Evolutionary conservation across 129 eudicot species (phyloP), one percentile per base, ranked within the genome.

Genomic region (Pittosporum tobira): DNA sequence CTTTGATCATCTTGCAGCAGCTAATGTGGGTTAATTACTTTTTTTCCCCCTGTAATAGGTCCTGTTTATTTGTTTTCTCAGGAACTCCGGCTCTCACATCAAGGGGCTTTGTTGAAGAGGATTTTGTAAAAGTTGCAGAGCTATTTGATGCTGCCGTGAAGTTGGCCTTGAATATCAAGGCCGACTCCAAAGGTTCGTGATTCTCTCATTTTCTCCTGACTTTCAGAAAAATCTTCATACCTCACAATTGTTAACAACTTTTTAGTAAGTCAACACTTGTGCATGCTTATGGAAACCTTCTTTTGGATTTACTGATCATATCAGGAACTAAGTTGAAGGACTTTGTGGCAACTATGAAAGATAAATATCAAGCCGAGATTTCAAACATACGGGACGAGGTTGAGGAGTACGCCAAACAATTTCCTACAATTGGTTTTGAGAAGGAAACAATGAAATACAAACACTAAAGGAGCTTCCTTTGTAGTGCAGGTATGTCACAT

Each of bases 41-140:
- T 18, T 19, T 31, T 51, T n/a, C n/a, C n/a, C n/a, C n/a, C n/a
- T 25, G n/a, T 25, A 61, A 40, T 15, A 37, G 26, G 42, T 62
- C 10, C 14, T 29, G 36, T 18, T 62, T 56, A 15, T 62, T 49
- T 52, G 38, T 24, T 67, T 65, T 47, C 64, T 40, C 24, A 84
- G 96, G 94, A 43, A 88, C 94, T 48, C 94, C 96, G 48, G 94
- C 96, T 57, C 76, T 88, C 68, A 88, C 96, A 19, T 88, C 96
- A 37, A 88, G 96, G 63, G 96, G 96, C 66, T 88, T 88, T 61
- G 59, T 76, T n/a, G 96, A 88, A 65, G 94, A 74, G 36, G 96
- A 88, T 73, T 88, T 88, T 59, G 94, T 62, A 4, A 88, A 84
- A 77, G 96, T 88, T 52, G 96, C 91, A 0, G 94, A 82, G 51